These are phyloP conservation scores for Chlamydomonas reinhardtii DNA, from an alignment of 163 green algal species.

Conservation along the genomic window DNA sequence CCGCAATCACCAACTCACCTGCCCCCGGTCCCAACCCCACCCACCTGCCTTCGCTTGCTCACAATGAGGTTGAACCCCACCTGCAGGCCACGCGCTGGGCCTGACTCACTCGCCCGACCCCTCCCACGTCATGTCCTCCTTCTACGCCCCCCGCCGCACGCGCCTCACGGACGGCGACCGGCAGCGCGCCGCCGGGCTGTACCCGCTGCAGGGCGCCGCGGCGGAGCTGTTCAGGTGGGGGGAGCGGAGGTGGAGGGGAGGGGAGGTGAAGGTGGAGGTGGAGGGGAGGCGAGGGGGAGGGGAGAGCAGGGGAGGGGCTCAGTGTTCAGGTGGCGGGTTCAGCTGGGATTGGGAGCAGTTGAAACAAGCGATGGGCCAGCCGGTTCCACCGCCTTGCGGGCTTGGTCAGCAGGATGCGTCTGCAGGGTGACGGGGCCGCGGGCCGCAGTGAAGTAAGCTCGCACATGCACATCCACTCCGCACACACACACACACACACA, in stretches of 20 bases:
- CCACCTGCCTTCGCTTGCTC: not conserved
- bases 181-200: not conserved
- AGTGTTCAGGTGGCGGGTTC: too few relatives aligned
- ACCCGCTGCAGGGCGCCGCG: slow-evolving; percentile 6
- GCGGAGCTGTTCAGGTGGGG: slow-evolving; percentile 29
- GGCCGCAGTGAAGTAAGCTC: too few relatives aligned
- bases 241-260: not conserved
- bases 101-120: slow-evolving; percentile 41
- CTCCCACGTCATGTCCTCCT: slow-evolving; percentile 49
- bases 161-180: slow-evolving; percentile 2
- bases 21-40: not conserved
- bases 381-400: too few relatives aligned
- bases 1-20: too few relatives aligned
- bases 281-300: not conserved
- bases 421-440: too few relatives aligned
- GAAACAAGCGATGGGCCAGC: too few relatives aligned
- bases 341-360: too few relatives aligned
- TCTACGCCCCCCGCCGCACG: slow-evolving; percentile 21
- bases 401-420: too few relatives aligned
- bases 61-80: too few relatives aligned
- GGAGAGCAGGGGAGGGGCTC: not conserved
- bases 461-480: too few relatives aligned
- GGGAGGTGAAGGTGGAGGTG: not conserved
- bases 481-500: too few relatives aligned
- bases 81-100: slow-evolving; percentile 50